Evolutionary conservation across 139 green algal genomes (phyloP).

Genomic region (Tetradesmus obliquus): DNA sequence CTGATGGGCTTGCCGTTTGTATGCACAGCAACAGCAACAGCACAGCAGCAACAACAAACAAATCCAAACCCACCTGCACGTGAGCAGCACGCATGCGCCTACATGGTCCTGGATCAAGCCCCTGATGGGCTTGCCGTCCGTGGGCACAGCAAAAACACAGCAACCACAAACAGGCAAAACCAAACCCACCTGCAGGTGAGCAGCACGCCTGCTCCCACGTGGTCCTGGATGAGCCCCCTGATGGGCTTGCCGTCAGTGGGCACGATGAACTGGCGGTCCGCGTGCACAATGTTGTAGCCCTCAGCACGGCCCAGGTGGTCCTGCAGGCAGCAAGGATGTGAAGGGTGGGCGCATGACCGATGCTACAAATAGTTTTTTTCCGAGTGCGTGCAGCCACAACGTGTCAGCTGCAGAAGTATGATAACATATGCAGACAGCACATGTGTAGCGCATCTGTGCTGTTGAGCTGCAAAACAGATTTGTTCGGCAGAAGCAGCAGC

Average conservation of each 20-base stretch:
- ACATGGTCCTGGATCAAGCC: conserved; percentile 98
- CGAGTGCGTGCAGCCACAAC: too few relatives aligned
- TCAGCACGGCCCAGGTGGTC: conserved; percentile 86
- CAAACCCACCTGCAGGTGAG: conserved; percentile 73
- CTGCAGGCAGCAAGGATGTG: not conserved
- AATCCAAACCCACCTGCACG: conserved; percentile 52
- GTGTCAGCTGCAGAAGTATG: too few relatives aligned
- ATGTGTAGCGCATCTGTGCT: too few relatives aligned
- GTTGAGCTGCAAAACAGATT: too few relatives aligned
- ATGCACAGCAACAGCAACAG: not conserved
- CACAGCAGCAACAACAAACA: not conserved
- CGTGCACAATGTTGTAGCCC: conserved; percentile 95
- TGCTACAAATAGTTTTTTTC: too few relatives aligned
- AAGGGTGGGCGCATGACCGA: not conserved
- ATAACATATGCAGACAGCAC: too few relatives aligned
- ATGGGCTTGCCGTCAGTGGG: conserved; percentile 96
- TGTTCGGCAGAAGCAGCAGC: too few relatives aligned
- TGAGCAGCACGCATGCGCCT: conserved; percentile 84
- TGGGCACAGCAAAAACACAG: conserved; percentile 50
- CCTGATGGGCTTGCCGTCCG: conserved; percentile 91
- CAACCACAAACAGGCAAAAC: too few relatives aligned
- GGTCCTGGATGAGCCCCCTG: conserved; percentile 97
- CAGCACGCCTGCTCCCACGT: conserved; percentile 87
- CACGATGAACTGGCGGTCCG: conserved; percentile 96
- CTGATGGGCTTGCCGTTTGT: conserved; percentile 57